phyloP scores from a whole-genome alignment of 768 basidiomycete genomes.

The Boletus barrowsii region DNA sequence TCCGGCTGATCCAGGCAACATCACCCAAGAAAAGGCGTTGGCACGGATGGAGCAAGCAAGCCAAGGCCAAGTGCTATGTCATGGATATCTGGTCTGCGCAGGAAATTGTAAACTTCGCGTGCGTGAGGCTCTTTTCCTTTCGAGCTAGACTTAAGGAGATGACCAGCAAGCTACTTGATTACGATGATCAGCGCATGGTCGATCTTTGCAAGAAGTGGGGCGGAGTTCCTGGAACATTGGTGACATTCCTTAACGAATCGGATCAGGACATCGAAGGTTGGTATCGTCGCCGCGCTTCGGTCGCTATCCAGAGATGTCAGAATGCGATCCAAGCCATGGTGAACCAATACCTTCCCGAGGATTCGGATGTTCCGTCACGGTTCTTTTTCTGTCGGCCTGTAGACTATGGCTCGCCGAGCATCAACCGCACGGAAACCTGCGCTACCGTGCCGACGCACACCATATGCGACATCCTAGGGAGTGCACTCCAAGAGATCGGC shows the following conservation, averaged over 20 bases:
- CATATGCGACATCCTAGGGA: neutral
- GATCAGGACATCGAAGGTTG: fast-evolving
- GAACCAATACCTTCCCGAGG: too few species aligned
- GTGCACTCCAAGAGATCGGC: neutral
- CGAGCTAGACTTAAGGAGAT: neutral
- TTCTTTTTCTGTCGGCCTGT: neutral
- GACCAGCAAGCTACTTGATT: neutral
- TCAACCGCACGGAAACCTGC: fast-evolving
- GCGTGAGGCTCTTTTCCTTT: neutral
- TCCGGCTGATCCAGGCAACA: neutral
- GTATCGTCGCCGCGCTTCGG: neutral
- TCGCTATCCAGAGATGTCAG: neutral
- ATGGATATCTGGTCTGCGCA: slow-evolving; percentile 3
- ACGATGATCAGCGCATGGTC: neutral
- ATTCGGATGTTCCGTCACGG: neutral
- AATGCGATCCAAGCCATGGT: too few species aligned
- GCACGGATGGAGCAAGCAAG: slow-evolving; percentile 1
- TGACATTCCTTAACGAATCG: neutral
- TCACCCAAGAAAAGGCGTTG: neutral
- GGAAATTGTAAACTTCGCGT: neutral
- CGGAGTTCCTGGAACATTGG: neutral
- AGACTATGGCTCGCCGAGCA: fast-evolving
- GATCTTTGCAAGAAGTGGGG: neutral
- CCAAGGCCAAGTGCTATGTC: neutral
- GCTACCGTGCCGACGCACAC: neutral